phyloP scores from a whole-genome alignment of 2,329 filamentous ascomycete species.

The Pestalotiopsis sp. region DNA sequence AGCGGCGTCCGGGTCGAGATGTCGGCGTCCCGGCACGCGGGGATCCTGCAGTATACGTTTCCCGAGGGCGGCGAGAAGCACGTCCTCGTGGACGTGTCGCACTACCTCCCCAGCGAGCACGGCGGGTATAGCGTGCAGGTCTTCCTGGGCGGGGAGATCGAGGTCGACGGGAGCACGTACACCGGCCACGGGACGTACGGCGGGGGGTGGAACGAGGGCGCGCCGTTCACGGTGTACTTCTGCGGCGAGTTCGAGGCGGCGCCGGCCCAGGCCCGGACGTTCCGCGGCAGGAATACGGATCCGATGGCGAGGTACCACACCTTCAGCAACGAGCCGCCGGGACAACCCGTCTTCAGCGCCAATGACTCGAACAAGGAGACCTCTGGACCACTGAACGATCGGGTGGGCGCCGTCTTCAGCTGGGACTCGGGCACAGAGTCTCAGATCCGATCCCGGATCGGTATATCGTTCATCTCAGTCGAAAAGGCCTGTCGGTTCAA shows the following conservation, averaged over 20 bases:
- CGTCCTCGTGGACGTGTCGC: conserved; percentile 50
- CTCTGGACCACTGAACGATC: conserved; percentile 26
- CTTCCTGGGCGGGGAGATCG: conserved; percentile 47
- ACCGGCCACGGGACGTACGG: conserved; percentile 49
- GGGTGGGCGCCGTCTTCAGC: conserved; percentile 10
- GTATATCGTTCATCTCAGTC: conserved; percentile 4
- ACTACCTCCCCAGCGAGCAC: conserved; percentile 46
- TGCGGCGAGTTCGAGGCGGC: conserved; percentile 46
- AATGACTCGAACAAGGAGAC: conserved; percentile 20
- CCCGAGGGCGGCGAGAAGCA: conserved; percentile 33
- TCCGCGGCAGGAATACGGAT: conserved; percentile 26
- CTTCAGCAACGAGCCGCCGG: conserved; percentile 4
- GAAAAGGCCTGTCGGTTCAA: conserved; percentile 9
- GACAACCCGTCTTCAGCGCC: background rate
- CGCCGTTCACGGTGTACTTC: conserved; percentile 44
- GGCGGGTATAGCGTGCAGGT: conserved; percentile 44
- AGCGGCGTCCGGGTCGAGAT: conserved; percentile 8
- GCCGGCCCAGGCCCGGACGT: conserved; percentile 31
- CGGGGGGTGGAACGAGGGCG: conserved; percentile 36
- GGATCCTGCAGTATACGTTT: conserved; percentile 14
- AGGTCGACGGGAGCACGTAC: conserved; percentile 42
- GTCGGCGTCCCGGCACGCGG: conserved; percentile 10
- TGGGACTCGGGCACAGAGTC: conserved; percentile 13
- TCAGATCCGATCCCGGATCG: conserved; percentile 3
- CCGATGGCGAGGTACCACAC: conserved; percentile 11